Base-by-base conservation (phyloP, 768 basidiomycete species). In the Scleroderma citrinum region DNA sequence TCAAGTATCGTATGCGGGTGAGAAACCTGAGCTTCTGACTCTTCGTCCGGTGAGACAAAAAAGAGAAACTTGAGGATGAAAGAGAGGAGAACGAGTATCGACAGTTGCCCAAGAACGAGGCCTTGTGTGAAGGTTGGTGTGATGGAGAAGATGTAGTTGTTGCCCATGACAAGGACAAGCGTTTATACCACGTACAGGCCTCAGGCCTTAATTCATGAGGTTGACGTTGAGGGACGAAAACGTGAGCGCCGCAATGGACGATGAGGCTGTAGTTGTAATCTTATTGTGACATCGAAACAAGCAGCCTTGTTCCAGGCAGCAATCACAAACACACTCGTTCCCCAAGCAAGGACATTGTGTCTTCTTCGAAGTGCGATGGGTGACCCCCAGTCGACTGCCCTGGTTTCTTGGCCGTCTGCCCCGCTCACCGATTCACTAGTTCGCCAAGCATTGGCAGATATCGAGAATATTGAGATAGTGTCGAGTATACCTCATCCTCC, bases 121-220 rank as follows among this genome's bases (percentile, higher is more conserved):
- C 95, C 95, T 63, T 97, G 94, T 0, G 94, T 96, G 69, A 99
- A 99, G 1, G 91, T 93, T 19, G 87, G 89, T 57, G 87, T 82
- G 37, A 90, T 72, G 31, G 83, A 82, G 57, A 88, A 78, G 42
- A 89, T 63, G 68, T 83, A 84, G 61, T 77, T 80, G 56, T 51
- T 66, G 43, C 56, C 57, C 65, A 66, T 66, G 40, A 52, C 24
- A 39, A 29, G 26, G 41, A 39, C 20, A 12, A 39, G n/a, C 38
- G 20, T 20, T 21, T 21, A 14, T 12, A 20, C 38, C 11, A 3
- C n/a, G 38, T 20, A 21, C 19, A 12, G 19, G 38, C 20, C 38
- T 17, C 17, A 16, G 23, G 8, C 40, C 23, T 42, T 23, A 42
- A 13, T 14, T 42, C 40, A 42, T 42, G 20, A n/a, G 21, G 20